A percentile compares a stretch with the other conserved stretches of the same genome.
Conservation (phyloP, 2,329 filamentous ascomycete species). For the Verticillium nonalfalfae region DNA sequence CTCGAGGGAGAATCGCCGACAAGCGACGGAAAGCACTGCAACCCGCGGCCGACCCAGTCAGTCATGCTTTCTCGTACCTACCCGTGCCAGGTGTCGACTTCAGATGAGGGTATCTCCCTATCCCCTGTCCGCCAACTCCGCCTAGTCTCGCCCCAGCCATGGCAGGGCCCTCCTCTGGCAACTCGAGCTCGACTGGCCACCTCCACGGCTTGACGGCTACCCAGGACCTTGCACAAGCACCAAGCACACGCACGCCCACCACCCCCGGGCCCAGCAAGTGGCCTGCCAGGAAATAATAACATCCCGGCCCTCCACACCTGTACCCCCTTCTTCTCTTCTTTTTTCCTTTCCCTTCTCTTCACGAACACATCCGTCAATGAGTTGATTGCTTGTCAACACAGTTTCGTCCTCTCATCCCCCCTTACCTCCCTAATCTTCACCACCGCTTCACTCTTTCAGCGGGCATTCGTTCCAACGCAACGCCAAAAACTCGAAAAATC, state of each 20-base stretch:
- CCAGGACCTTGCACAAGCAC: neutral
- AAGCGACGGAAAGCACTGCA: neutral
- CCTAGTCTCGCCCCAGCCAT: neutral
- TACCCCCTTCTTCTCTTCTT: conserved; percentile 25
- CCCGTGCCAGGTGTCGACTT: neutral
- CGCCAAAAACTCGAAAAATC: conserved; percentile 19
- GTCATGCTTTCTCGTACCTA: neutral
- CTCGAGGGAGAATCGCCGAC: neutral
- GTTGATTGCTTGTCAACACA: conserved; percentile 44
- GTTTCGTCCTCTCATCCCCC: conserved; percentile 46
- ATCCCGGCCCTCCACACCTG: conserved; percentile 26
- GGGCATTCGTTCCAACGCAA: conserved; percentile 59
- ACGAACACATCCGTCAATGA: conserved; percentile 39
- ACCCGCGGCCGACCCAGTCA: neutral
- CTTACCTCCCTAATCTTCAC: conserved; percentile 26
- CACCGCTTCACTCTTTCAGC: conserved; percentile 86
- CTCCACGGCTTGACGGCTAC: neutral
- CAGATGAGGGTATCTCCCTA: conserved; percentile 4
- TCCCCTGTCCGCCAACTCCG: neutral
- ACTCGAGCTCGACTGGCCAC: neutral
- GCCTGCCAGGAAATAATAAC: conserved; percentile 29
- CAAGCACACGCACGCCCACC: neutral
- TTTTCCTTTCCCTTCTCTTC: conserved; percentile 26
- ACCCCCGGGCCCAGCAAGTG: neutral
- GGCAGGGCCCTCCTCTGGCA: neutral